phyloP scores from a whole-genome alignment of 345 rosid species.

The Syzygium oleosum region DNA sequence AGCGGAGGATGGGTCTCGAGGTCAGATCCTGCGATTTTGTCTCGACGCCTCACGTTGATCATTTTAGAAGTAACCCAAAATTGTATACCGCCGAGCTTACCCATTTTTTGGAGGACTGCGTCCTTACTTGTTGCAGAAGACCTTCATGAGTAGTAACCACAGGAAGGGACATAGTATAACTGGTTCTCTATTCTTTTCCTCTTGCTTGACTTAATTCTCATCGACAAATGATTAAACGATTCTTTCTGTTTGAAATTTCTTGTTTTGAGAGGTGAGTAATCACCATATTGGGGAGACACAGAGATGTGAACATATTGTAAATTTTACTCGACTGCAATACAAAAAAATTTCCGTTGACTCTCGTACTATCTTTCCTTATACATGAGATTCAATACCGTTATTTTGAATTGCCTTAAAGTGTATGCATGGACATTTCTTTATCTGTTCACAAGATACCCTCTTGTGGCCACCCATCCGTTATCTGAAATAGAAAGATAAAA shows the following conservation, averaged over 20 bases:
- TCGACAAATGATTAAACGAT: background rate
- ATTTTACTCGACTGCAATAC: background rate
- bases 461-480: background rate
- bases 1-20: constrained; percentile 64
- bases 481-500: background rate
- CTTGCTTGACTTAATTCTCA: background rate
- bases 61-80: constrained; percentile 87
- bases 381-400: background rate
- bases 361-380: background rate
- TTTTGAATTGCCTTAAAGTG: background rate
- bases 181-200: background rate
- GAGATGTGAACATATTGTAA: background rate
- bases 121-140: constrained; percentile 36
- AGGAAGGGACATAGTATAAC: background rate
- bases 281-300: background rate
- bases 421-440: background rate
- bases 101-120: constrained; percentile 70
- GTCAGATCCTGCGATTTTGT: constrained; percentile 92
- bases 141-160: background rate
- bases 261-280: background rate
- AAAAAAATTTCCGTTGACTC: background rate
- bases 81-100: constrained; percentile 64
- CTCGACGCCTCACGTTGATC: constrained; percentile 95
- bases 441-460: background rate
- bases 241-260: background rate